Evolutionary conservation across 2,329 filamentous ascomycete species (phyloP).

Genomic region (Colletotrichum aenigma): DNA sequence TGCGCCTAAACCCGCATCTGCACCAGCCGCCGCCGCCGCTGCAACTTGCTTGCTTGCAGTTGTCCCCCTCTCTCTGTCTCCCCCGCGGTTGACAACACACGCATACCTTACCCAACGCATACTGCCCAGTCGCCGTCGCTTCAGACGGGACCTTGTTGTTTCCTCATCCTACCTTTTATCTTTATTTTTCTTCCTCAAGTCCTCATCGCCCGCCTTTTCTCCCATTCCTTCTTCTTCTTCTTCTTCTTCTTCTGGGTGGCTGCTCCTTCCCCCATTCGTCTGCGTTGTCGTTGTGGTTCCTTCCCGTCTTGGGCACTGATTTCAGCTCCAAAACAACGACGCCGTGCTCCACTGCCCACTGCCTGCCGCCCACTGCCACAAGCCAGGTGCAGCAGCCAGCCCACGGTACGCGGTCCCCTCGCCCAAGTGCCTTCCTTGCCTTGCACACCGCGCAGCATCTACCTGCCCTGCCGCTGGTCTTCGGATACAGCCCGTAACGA

Average conservation of each 20-base stretch:
- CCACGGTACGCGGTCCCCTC: not conserved
- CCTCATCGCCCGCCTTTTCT: not conserved
- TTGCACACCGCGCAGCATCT: not conserved
- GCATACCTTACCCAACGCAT: not conserved
- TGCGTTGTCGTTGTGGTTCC: not conserved
- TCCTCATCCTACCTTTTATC: not conserved
- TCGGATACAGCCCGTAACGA: not conserved
- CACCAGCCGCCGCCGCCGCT: not conserved
- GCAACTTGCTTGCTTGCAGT: not conserved
- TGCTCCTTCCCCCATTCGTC: not conserved
- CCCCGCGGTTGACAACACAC: not conserved
- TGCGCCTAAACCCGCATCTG: not conserved
- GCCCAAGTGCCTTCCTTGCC: not conserved
- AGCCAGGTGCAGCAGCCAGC: not conserved
- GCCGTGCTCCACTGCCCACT: conserved; percentile 16
- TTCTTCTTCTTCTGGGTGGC: not conserved
- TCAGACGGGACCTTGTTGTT: not conserved
- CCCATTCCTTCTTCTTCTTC: not conserved
- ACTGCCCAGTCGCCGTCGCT: not conserved
- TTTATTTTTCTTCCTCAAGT: not conserved
- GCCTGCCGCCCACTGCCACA: not conserved
- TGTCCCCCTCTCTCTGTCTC: not conserved
- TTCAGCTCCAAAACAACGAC: conserved; percentile 13
- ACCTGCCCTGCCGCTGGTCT: not conserved
- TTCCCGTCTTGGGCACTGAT: not conserved